phyloP scores from a whole-genome alignment of 306 rosid species.

The Mimosa pudica region DNA sequence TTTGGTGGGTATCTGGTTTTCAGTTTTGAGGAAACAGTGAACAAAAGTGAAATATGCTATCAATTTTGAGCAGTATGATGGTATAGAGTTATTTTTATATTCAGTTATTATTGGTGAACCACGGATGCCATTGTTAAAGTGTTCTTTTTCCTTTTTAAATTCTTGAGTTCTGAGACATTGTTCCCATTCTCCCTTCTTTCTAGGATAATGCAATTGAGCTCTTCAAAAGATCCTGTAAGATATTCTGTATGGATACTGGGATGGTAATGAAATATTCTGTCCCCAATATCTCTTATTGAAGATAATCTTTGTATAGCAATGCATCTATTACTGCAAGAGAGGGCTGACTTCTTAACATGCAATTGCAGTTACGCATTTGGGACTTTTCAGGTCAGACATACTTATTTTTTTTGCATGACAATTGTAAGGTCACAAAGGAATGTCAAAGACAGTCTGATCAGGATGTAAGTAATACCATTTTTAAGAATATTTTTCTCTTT shows the following conservation, averaged over 20 bases:
- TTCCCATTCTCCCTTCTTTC: conserved; percentile 28
- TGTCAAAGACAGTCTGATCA: conserved; percentile 72
- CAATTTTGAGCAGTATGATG: conserved; percentile 18
- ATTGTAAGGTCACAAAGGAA: conserved; percentile 50
- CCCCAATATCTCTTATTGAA: conserved; percentile 6
- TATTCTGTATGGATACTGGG: conserved; percentile 83
- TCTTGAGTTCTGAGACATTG: conserved; percentile 18
- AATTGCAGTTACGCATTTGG: conserved; percentile 79
- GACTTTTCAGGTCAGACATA: conserved; percentile 87
- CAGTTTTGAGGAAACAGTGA: conserved; percentile 28
- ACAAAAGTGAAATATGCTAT: conserved; percentile 20
- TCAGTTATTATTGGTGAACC: conserved; percentile 17
- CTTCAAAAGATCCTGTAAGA: conserved; percentile 88
- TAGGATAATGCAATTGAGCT: conserved; percentile 85
- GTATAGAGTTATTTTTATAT: conserved; percentile 1
- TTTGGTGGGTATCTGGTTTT: conserved; percentile 20
- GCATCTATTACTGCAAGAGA: conserved; percentile 31
- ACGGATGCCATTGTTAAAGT: conserved; percentile 7
- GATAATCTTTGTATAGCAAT: neutral
- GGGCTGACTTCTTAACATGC: conserved; percentile 37
- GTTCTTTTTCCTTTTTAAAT: neutral
- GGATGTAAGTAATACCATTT: conserved; percentile 58
- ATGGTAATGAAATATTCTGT: conserved; percentile 60
- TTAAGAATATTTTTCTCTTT: neutral
- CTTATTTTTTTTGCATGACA: conserved; percentile 51